Evolutionary conservation across 2,329 filamentous ascomycete genomes (phyloP).

Genomic region (Knufia petricola): DNA sequence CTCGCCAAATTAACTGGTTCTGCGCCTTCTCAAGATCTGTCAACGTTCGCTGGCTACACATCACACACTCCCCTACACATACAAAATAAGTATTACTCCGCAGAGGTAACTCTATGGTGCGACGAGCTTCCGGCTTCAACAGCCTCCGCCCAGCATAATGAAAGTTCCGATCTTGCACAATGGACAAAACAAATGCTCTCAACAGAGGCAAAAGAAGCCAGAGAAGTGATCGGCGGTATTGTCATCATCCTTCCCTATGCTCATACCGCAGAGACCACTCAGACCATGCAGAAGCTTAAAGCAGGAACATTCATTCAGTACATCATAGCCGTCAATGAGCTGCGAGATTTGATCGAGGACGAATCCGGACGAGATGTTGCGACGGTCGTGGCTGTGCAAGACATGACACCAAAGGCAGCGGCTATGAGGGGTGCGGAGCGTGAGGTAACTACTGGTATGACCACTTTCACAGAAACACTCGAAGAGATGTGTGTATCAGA

Average conservation of each 20-base stretch:
- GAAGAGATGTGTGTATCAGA: conserved; percentile 33
- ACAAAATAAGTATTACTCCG: conserved; percentile 35
- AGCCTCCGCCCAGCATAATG: not conserved
- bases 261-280: conserved; percentile 1
- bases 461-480: conserved; percentile 25
- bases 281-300: not conserved
- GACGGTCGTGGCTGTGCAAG: conserved; percentile 31
- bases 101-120: conserved; percentile 38
- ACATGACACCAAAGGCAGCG: conserved; percentile 13
- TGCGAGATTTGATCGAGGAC: conserved; percentile 34
- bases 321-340: conserved; percentile 29
- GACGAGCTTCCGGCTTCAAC: conserved; percentile 32
- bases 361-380: conserved; percentile 30
- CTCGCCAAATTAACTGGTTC: conserved; percentile 17
- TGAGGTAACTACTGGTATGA: not conserved
- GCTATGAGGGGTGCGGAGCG: not conserved
- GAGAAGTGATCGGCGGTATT: conserved; percentile 36
- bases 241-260: conserved; percentile 29
- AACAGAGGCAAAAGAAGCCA: conserved; percentile 33
- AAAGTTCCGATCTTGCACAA: conserved; percentile 8
- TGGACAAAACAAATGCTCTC: conserved; percentile 36
- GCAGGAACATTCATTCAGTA: conserved; percentile 15
- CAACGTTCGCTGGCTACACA: conserved; percentile 37
- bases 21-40: conserved; percentile 14
- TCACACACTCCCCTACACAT: conserved; percentile 34